Percentiles rank a stretch among this genome's conserved stretches.
These are phyloP conservation scores for Elsinoe arachidis DNA, from an alignment of 2,329 filamentous ascomycete genomes.

Conservation along the genomic window DNA sequence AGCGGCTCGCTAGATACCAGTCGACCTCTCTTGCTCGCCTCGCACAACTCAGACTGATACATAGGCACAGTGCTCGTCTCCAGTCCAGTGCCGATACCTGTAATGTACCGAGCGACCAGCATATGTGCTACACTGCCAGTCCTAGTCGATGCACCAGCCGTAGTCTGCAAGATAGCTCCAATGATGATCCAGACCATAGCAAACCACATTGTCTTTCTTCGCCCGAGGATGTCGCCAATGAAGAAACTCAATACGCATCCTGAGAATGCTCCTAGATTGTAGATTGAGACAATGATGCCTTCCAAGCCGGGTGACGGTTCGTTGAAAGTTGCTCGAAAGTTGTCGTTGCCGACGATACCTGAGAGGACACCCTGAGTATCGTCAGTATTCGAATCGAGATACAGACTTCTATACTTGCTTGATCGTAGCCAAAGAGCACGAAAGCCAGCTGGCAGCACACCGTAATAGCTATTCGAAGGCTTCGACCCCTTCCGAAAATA, in stretches of 20 bases:
- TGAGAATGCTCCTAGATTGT: conserved; percentile 28
- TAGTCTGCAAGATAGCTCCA: conserved; percentile 39
- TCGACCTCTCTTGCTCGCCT: conserved; percentile 26
- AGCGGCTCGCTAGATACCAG: conserved; percentile 28
- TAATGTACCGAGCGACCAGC: conserved; percentile 40
- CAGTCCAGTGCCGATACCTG: conserved; percentile 41
- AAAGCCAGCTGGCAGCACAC: conserved; percentile 25
- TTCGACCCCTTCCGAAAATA: conserved; percentile 24
- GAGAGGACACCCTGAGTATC: conserved; percentile 32
- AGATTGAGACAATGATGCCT: conserved; percentile 37
- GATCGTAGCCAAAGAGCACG: conserved; percentile 27
- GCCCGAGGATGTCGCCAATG: conserved; percentile 30
- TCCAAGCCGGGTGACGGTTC: conserved; percentile 31
- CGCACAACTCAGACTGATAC: conserved; percentile 28
- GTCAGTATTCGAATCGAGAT: too few species aligned
- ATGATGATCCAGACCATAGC: conserved; percentile 36
- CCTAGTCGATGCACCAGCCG: conserved; percentile 14
- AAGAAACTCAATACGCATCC: conserved; percentile 33
- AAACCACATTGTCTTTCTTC: conserved; percentile 33
- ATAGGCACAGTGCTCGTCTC: conserved; percentile 39
- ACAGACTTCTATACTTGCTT: conserved; percentile 15
- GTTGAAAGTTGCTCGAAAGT: conserved; percentile 34
- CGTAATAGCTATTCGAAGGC: conserved; percentile 25
- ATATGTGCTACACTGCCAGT: conserved; percentile 38
- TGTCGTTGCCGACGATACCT: conserved; percentile 34